Evolutionary conservation across 768 basidiomycete species (phyloP).

Genomic region (Russula virescens): DNA sequence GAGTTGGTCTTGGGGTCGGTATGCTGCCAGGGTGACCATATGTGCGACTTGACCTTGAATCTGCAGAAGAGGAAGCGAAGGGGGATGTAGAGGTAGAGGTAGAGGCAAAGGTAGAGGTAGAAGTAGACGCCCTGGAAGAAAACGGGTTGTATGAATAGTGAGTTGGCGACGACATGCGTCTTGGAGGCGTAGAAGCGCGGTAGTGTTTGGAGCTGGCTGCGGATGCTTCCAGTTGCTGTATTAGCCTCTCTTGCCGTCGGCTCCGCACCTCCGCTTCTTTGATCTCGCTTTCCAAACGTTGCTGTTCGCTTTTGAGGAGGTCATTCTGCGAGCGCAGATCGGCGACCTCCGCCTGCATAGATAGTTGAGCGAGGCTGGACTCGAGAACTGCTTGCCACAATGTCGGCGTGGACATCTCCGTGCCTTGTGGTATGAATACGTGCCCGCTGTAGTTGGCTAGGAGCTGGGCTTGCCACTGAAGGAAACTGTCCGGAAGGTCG

Average conservation of each 20-base stretch:
- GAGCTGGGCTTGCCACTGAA: slow-evolving; percentile 64
- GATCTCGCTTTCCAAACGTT: slow-evolving; percentile 17
- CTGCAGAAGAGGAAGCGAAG: neutral
- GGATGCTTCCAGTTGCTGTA: neutral
- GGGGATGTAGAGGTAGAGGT: neutral
- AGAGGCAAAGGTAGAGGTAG: neutral
- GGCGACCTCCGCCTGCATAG: slow-evolving; percentile 36
- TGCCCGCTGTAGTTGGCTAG: slow-evolving; percentile 57
- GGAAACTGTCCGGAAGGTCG: slow-evolving; percentile 36
- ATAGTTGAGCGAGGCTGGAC: slow-evolving; percentile 45
- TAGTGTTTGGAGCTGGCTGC: neutral
- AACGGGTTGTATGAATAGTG: neutral
- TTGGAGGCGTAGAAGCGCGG: neutral
- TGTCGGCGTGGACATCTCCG: slow-evolving; percentile 23
- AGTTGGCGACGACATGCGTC: neutral
- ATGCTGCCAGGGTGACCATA: neutral
- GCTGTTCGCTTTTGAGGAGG: slow-evolving; percentile 24
- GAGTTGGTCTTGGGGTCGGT: neutral
- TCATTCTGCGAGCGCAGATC: slow-evolving; percentile 18
- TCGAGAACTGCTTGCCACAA: slow-evolving; percentile 39
- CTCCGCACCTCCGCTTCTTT: slow-evolving; percentile 8
- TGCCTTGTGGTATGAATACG: slow-evolving; percentile 39
- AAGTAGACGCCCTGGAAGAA: neutral
- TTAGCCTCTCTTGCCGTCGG: slow-evolving; percentile 10
- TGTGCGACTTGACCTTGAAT: neutral